phyloP scores from a whole-genome alignment of 352 stramenopile genomes.

The Globisporangium okanoganense region DNA sequence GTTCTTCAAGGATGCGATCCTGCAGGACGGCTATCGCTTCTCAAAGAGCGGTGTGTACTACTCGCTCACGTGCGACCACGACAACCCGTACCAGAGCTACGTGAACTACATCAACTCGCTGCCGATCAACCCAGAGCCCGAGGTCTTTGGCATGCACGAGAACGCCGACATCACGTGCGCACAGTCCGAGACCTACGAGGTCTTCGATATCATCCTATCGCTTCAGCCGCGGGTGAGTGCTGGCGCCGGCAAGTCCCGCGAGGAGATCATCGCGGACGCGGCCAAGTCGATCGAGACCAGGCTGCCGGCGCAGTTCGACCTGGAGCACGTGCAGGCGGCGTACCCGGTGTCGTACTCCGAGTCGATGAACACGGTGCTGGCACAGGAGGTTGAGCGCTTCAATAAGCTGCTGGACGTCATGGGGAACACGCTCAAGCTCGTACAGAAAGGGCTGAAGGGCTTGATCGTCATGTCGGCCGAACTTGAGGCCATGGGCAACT shows the following conservation, averaged over 20 bases:
- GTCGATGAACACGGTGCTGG: slow-evolving; percentile 95
- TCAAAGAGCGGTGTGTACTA: slow-evolving; percentile 86
- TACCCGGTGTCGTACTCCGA: slow-evolving; percentile 92
- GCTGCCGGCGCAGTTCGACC: slow-evolving; percentile 62
- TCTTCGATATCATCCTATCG: slow-evolving; percentile 84
- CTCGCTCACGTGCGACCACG: slow-evolving; percentile 68
- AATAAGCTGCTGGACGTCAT: slow-evolving; percentile 78
- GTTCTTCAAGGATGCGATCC: slow-evolving; percentile 85
- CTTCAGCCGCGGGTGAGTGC: slow-evolving; percentile 71
- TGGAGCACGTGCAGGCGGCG: slow-evolving; percentile 69
- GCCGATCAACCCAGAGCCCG: slow-evolving; percentile 87
- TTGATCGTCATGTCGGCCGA: slow-evolving; percentile 86
- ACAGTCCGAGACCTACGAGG: slow-evolving; percentile 84
- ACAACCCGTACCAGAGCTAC: slow-evolving; percentile 78
- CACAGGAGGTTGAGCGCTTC: slow-evolving; percentile 83
- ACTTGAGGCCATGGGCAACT: slow-evolving; percentile 83
- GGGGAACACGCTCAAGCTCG: slow-evolving; percentile 51
- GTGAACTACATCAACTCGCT: slow-evolving; percentile 93
- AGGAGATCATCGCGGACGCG: slow-evolving; percentile 76
- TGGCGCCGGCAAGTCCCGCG: slow-evolving; percentile 62
- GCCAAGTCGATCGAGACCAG: slow-evolving; percentile 65
- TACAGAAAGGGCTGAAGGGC: slow-evolving; percentile 72
- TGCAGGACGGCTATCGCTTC: slow-evolving; percentile 76
- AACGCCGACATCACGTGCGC: slow-evolving; percentile 93
- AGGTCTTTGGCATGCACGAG: slow-evolving; percentile 94